phyloP scores from a whole-genome alignment of 1,139 yeast genomes.

The Candida tunisiensis region DNA sequence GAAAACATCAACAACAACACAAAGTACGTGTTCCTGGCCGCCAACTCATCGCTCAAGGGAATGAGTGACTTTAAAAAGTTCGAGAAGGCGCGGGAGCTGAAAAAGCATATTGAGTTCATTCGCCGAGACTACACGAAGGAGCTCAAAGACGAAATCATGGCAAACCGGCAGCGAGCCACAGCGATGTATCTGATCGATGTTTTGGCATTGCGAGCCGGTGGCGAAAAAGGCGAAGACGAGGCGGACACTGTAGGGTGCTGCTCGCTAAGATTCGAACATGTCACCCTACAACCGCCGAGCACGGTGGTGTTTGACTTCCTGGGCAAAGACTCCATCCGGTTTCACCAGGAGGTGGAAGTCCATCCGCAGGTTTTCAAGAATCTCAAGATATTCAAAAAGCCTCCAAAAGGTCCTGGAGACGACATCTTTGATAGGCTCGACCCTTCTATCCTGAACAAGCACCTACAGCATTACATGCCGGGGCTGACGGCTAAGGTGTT shows the following conservation, averaged over 20 bases:
- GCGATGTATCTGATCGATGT: conserved; percentile 88
- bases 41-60: conserved; percentile 81
- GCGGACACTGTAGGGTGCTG: conserved; percentile 99
- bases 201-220: conserved; percentile 97
- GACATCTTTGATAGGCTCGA: conserved; percentile 81
- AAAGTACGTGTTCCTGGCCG: conserved; percentile 85
- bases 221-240: conserved; percentile 93
- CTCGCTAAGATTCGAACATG: conserved; percentile 78
- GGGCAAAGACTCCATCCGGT: conserved; percentile 92
- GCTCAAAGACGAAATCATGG: conserved; percentile 63
- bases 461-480: conserved; percentile 77
- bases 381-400: conserved; percentile 67
- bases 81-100: conserved; percentile 80
- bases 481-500: conserved; percentile 94
- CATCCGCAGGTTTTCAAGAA: conserved; percentile 82
- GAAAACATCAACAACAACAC: conserved; percentile 75
- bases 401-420: conserved; percentile 84
- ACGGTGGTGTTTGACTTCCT: conserved; percentile 83
- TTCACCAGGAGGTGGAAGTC: conserved; percentile 83
- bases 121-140: conserved; percentile 59
- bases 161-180: conserved; percentile 82
- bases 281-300: conserved; percentile 72
- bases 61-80: conserved; percentile 82
- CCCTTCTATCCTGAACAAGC: conserved; percentile 70
- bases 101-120: conserved; percentile 52